phyloP scores from a whole-genome alignment of 176 grass and related monocot genomes.

The Chrysopogon serrulatus region DNA sequence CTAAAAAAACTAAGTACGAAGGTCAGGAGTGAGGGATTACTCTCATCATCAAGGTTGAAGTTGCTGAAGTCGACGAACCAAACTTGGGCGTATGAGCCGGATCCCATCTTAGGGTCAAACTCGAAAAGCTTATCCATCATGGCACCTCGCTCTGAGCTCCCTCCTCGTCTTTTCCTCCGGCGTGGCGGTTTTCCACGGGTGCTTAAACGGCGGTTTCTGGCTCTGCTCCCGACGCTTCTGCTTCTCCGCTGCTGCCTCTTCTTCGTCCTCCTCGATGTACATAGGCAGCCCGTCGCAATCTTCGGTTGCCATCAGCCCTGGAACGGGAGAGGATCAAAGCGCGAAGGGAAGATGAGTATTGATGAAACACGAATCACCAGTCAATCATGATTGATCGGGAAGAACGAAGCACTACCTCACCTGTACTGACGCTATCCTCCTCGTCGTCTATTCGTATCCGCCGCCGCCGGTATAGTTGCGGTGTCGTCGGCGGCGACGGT shows the following conservation, averaged over 20 bases:
- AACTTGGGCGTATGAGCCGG: neutral
- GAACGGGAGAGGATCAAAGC: neutral
- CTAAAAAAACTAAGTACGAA: neutral
- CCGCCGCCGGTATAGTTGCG: no score
- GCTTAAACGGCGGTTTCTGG: neutral
- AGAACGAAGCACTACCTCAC: neutral
- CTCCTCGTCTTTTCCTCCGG: neutral
- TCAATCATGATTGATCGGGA: neutral
- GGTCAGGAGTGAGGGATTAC: neutral
- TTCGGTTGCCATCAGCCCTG: neutral
- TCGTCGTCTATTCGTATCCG: no score
- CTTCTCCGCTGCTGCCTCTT: neutral
- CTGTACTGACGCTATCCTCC: no score
- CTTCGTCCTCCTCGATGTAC: neutral
- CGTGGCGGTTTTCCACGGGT: neutral
- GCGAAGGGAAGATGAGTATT: neutral
- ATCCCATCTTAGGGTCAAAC: neutral
- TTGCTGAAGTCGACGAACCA: neutral
- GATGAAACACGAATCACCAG: neutral
- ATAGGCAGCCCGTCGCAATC: neutral
- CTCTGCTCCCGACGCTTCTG: neutral
- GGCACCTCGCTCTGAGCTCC: rapidly evolving
- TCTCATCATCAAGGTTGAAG: slow-evolving; percentile 19
- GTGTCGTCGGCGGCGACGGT: no score
- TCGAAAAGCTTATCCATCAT: neutral